Evolutionary conservation across 2,329 filamentous ascomycete genomes (phyloP).

Genomic region (Hyphodiscus sp.): DNA sequence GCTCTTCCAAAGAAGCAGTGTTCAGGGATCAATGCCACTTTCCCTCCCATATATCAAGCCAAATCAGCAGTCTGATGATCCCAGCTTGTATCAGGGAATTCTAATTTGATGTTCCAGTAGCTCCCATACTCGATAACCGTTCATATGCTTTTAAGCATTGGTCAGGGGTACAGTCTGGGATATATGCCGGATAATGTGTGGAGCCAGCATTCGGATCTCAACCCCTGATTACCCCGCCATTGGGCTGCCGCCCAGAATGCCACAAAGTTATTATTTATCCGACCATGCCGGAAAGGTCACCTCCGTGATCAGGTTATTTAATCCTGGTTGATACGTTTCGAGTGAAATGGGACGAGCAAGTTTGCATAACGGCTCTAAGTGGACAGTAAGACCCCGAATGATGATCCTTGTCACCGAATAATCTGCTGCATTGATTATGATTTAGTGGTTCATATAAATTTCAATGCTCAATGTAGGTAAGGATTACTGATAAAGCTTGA

Average conservation of each 20-base stretch:
- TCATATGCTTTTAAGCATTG: not conserved
- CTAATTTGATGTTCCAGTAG: not conserved
- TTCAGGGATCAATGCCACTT: not conserved
- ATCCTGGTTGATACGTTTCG: not conserved
- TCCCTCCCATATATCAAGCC: not conserved
- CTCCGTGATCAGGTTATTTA: not conserved
- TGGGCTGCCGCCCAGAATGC: not conserved
- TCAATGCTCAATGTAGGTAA: not conserved
- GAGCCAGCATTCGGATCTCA: too few species aligned
- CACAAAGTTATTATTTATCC: not conserved
- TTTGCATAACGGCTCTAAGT: not conserved
- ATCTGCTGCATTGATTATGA: not conserved
- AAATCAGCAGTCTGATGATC: not conserved
- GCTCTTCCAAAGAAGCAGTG: not conserved
- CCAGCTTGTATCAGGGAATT: not conserved
- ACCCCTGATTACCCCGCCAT: not conserved
- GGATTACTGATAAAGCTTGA: not conserved
- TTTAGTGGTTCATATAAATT: not conserved
- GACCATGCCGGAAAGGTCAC: not conserved
- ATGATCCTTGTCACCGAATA: not conserved
- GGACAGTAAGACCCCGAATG: not conserved
- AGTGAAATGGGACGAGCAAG: not conserved
- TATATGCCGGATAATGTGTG: too few species aligned
- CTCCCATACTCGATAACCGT: not conserved
- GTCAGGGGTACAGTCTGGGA: not conserved